A percentile compares a stretch with the other conserved stretches of the same genome.
These are phyloP conservation scores for Eimeria zaria DNA, from an alignment of 169 alveolate species.

Conservation along the genomic window DNA sequence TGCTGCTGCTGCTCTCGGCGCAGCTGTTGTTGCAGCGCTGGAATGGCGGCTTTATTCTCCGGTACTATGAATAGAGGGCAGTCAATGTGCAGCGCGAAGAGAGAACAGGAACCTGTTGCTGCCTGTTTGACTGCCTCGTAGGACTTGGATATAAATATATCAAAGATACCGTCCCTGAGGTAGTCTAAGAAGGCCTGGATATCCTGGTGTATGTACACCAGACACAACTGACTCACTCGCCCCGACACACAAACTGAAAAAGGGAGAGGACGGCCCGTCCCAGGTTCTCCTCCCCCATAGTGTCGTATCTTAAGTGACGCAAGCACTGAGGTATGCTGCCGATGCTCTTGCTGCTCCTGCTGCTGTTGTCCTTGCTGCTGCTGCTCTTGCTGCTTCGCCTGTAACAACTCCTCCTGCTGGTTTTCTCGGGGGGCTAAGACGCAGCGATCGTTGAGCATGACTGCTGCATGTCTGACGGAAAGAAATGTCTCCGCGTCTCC, in stretches of 20 bases:
- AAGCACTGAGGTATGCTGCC: constrained; percentile 10
- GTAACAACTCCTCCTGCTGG: constrained; percentile 8
- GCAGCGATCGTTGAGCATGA: constrained; percentile 58
- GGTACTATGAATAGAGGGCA: constrained; percentile 88
- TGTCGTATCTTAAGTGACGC: constrained; percentile 26
- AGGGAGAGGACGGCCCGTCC: constrained; percentile 28
- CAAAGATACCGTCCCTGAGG: constrained; percentile 92
- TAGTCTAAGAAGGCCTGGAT: constrained; percentile 89
- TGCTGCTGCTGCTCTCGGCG: constrained; percentile 8
- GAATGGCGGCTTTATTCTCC: constrained; percentile 88
- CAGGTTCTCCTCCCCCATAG: constrained; percentile 59
- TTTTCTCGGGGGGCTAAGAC: constrained; percentile 57
- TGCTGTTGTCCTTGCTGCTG: not conserved
- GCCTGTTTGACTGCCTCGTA: constrained; percentile 92
- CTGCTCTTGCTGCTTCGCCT: not conserved
- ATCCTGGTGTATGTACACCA: constrained; percentile 91
- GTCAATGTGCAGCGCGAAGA: constrained; percentile 88
- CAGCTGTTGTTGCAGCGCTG: constrained; percentile 52
- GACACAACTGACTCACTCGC: constrained; percentile 58
- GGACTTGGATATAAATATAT: constrained; percentile 90
- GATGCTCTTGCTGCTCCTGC: not conserved
- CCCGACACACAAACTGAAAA: constrained; percentile 44
- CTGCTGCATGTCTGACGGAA: constrained; percentile 36
- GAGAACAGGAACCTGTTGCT: constrained; percentile 87
- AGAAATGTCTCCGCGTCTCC: constrained; percentile 39